phyloP scores from a whole-genome alignment of 2,329 filamentous ascomycete species.

The Magnaporthales sp. region DNA sequence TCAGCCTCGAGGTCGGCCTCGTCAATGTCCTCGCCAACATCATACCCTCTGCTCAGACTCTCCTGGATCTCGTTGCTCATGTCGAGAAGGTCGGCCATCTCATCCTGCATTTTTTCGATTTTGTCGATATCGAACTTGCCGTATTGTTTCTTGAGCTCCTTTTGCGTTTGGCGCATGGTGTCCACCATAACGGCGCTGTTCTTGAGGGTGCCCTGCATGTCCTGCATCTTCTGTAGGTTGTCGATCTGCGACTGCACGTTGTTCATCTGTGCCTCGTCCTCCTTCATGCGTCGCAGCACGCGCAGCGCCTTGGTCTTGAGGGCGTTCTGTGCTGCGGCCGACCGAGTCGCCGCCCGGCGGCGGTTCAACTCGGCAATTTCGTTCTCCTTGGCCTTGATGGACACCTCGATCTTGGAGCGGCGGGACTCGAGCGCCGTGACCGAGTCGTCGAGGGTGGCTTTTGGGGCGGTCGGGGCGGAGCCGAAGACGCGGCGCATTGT shows the following conservation, averaged over 20 bases:
- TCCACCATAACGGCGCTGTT: slow-evolving; percentile 98
- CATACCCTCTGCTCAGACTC: slow-evolving; percentile 81
- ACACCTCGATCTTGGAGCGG: slow-evolving; percentile 84
- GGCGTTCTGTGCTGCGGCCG: not conserved
- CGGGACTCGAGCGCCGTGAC: slow-evolving; percentile 80
- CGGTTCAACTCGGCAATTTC: slow-evolving; percentile 77
- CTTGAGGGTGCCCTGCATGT: slow-evolving; percentile 98
- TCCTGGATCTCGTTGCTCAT: slow-evolving; percentile 98
- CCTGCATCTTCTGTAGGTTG: slow-evolving; percentile 98
- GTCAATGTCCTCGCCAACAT: slow-evolving; percentile 93
- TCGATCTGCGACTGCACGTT: slow-evolving; percentile 90
- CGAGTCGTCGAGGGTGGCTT: slow-evolving; percentile 77
- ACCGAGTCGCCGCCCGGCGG: slow-evolving; percentile 62
- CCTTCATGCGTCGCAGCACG: slow-evolving; percentile 84
- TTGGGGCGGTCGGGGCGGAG: slow-evolving; percentile 65
- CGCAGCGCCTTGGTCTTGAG: slow-evolving; percentile 93
- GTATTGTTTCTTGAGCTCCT: slow-evolving; percentile 86
- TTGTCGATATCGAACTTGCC: slow-evolving; percentile 96
- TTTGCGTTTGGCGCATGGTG: slow-evolving; percentile 94
- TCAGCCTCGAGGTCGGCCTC: slow-evolving; percentile 95
- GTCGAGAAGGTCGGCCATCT: slow-evolving; percentile 98
- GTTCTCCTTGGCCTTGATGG: slow-evolving; percentile 84
- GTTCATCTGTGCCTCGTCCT: slow-evolving; percentile 89
- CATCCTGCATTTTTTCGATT: slow-evolving; percentile 95
- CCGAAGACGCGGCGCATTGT: slow-evolving; percentile 94